Base-by-base conservation (phyloP, 768 basidiomycete genomes). In the Leccinum uliginosum region DNA sequence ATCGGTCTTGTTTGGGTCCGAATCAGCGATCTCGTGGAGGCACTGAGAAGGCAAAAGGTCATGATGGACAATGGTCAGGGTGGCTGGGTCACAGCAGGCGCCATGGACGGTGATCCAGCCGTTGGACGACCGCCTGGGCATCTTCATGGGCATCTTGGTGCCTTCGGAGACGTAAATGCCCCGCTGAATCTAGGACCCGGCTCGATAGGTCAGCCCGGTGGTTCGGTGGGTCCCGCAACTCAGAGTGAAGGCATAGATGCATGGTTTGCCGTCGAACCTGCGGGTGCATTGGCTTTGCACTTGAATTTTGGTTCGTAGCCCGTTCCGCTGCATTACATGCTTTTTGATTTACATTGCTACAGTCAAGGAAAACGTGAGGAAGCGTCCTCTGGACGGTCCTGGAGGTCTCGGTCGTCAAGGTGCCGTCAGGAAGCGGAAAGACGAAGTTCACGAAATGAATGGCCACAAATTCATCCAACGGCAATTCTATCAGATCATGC, bases 361-460 rank as follows among this genome's bases (percentile, higher is more conserved):
- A 99, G 97, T 97, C 75, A 99, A 99, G 76, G 94, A 98, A 73
- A 98, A 96, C 67, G 89, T 95, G 29, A 88, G 94, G 60, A 95
- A 96, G 70, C 87, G 97, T 40, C 93, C 95, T n/a, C 71, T 95
- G 58, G 97, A 99, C 66, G 90, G 84, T 4, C 85, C 86, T 11
- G 90, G 89, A 51, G 94, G 93, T 56, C 84, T 99, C 40, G 97
- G 96, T 50, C 93, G 97, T 71, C 96, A 98, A 75, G 97, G 96
- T 54, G 97, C 97, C 57, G 86, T 99, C 62, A 89, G 95, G 68
- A 98, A 97, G 75, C 91, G 95, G 66, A 98, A 98, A 74, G 96
- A 86, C 63, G 96, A 98, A 77, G 89, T 98, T 3, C 94, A 95
- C 76, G 95, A 98, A 74, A 98, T 98, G 93, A 98, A 98, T 69